Conservation (phyloP, 306 rosid species). For the Amphicarpaea edgeworthii region DNA sequence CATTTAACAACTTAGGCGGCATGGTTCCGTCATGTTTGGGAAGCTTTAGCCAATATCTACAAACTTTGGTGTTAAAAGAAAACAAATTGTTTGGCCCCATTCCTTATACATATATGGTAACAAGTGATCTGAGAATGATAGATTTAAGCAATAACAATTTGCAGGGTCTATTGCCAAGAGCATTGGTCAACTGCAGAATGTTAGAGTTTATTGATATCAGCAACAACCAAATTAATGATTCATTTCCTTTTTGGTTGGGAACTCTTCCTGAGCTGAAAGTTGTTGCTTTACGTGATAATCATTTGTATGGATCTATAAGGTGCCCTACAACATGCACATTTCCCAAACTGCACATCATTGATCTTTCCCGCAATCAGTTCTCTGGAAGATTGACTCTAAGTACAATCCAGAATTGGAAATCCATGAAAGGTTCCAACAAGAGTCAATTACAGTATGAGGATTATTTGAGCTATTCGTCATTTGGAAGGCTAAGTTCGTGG, state of each 20-base stretch:
- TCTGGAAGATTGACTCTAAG: slow-evolving; percentile 20
- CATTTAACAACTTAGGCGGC: no score
- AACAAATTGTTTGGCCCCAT: no score
- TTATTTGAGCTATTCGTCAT: no score
- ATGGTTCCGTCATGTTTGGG: no score
- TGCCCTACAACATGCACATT: background rate
- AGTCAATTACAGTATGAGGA: background rate
- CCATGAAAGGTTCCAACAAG: background rate
- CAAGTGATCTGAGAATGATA: background rate
- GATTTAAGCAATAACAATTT: slow-evolving; percentile 38
- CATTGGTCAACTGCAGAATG: slow-evolving; percentile 36
- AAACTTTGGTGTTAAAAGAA: no score
- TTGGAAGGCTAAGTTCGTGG: no score
- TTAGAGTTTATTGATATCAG: slow-evolving; percentile 28
- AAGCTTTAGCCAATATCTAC: no score
- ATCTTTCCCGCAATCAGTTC: slow-evolving; percentile 33
- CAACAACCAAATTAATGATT: slow-evolving; percentile 28
- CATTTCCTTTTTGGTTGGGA: slow-evolving; percentile 56
- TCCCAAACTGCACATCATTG: slow-evolving; percentile 40
- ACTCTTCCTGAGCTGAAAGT: slow-evolving; percentile 33
- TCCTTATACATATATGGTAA: no score
- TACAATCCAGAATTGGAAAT: background rate
- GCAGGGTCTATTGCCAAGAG: slow-evolving; percentile 48
- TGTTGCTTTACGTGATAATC: background rate
- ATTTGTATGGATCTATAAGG: slow-evolving; percentile 21